Evolutionary conservation across 495 filamentous ascomycete species (phyloP).

Genomic region (Penicillium taxi): DNA sequence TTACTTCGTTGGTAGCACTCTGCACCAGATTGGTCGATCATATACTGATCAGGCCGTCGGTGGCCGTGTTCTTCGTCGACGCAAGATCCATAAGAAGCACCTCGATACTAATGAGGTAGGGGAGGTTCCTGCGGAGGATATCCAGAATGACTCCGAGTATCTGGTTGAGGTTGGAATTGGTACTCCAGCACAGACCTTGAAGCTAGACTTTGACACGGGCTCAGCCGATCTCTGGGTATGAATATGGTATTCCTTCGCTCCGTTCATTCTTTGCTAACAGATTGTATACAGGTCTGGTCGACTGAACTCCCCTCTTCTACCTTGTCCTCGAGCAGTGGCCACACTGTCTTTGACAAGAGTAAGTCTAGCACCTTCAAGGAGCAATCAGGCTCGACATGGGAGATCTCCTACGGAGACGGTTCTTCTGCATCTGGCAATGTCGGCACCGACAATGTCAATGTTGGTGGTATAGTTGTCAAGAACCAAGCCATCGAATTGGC

Average conservation of each 20-base stretch:
- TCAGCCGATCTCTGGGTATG: constrained; percentile 73
- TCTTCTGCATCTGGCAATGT: constrained; percentile 63
- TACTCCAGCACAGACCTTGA: constrained; percentile 57
- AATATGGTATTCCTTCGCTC: neutral
- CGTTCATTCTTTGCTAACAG: neutral
- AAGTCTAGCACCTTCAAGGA: constrained; percentile 55
- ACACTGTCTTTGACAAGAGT: constrained; percentile 48
- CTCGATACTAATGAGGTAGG: constrained; percentile 33
- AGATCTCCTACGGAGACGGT: constrained; percentile 67
- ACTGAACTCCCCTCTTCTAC: constrained; percentile 41
- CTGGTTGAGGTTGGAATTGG: constrained; percentile 61
- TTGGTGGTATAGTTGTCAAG: constrained; percentile 63
- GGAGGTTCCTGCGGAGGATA: constrained; percentile 60
- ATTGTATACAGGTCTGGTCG: constrained; percentile 49
- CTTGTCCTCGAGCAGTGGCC: constrained; percentile 28
- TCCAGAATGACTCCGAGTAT: constrained; percentile 66
- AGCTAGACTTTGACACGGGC: constrained; percentile 70
- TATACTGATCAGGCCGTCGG: constrained; percentile 35
- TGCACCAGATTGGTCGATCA: constrained; percentile 39
- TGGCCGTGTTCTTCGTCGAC: constrained; percentile 36
- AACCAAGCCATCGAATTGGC: constrained; percentile 65
- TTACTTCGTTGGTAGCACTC: constrained; percentile 45
- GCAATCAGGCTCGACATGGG: constrained; percentile 47
- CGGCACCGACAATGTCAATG: constrained; percentile 57
- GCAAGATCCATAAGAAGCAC: constrained; percentile 46